Base-by-base conservation (phyloP, 805 yeast genomes). In the Yamadazyma paraphyllophila region DNA sequence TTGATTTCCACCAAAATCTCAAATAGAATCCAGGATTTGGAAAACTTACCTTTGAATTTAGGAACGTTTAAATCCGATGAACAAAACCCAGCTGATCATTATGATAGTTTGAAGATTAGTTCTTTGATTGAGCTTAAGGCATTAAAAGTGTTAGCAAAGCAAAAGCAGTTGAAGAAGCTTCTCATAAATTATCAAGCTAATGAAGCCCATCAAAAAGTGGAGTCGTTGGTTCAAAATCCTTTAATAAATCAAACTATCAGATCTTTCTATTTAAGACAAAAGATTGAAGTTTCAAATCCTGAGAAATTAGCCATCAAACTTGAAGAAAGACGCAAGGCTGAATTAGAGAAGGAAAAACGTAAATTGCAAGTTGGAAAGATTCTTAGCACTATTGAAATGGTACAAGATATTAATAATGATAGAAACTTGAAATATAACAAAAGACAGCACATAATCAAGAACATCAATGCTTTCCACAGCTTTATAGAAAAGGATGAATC, bases 291-390 rank as follows among this genome's bases (percentile, higher is more conserved):
- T 26, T 81, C 83, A 14, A 86, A 85, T 56, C 87, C 95, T 1
- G 85, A 88, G 4, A 73, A 83, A 49, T 67, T 87, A 38, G 90
- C 91, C 3, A 85, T 82, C 60, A 88, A 85, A 58, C 69, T 87
- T 47, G 89, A 85, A 57, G 85, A 82, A 59, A 84, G 83, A 56
- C 85, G 84, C 59, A 74, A 77, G 51, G 65, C 78, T 45, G 92
- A 86, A 45, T 69, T 65, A 7, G 63, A 63, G 44, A 63, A 63
- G 55, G 76, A 73, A 27, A 81, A 80, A 52, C 77, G 76, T 49
- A 71, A 72, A 41, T 56, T 73, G 48, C 87, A 80, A 51, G 65
- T 75, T 43, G 67, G 69, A 44, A 81, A 74, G 55, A 74, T 82
- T 14, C 58, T 59, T 29, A 58, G 53, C 40, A 61, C 63, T 7